Percentiles rank a stretch among this genome's conserved stretches.
Evolutionary conservation across 225 moss, liverwort and hornwort genomes (phyloP).

Genomic region (Neckera pumila): DNA sequence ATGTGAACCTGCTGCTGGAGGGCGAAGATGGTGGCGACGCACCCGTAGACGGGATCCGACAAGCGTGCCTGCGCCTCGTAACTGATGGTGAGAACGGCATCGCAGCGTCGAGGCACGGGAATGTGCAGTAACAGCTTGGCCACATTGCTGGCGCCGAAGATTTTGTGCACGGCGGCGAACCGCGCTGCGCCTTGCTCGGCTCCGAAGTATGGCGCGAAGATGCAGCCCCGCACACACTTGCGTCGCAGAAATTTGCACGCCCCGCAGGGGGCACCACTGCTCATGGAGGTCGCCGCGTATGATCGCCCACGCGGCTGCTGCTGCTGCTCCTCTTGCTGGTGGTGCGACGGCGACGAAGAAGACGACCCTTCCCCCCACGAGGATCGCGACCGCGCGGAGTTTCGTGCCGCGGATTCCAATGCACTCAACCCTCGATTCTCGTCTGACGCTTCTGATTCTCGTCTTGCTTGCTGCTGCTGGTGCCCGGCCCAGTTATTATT

Average conservation of each 20-base stretch:
- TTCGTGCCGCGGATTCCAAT: conserved; percentile 18
- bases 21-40: conserved; percentile 64
- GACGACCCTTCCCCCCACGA: conserved; percentile 25
- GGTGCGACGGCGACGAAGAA: not conserved
- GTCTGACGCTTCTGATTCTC: not conserved
- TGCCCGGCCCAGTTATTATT: not conserved
- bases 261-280: conserved; percentile 63
- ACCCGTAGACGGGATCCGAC: conserved; percentile 54
- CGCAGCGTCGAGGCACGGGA: conserved; percentile 44
- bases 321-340: not conserved
- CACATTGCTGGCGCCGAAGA: conserved; percentile 64
- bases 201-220: conserved; percentile 60
- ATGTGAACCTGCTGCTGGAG: conserved; percentile 49
- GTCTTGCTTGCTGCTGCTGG: not conserved
- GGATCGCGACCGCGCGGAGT: conserved; percentile 29
- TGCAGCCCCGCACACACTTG: conserved; percentile 56
- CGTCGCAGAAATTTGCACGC: conserved; percentile 47
- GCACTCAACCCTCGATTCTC: conserved; percentile 4
- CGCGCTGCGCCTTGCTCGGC: conserved; percentile 49
- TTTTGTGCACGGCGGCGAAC: conserved; percentile 52
- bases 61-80: conserved; percentile 55
- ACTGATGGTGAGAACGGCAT: conserved; percentile 52
- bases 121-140: conserved; percentile 46
- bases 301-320: not conserved
- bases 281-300: conserved; percentile 46